Conservation (phyloP, 2,329 filamentous ascomycete species). For the Fulvia fulva region DNA sequence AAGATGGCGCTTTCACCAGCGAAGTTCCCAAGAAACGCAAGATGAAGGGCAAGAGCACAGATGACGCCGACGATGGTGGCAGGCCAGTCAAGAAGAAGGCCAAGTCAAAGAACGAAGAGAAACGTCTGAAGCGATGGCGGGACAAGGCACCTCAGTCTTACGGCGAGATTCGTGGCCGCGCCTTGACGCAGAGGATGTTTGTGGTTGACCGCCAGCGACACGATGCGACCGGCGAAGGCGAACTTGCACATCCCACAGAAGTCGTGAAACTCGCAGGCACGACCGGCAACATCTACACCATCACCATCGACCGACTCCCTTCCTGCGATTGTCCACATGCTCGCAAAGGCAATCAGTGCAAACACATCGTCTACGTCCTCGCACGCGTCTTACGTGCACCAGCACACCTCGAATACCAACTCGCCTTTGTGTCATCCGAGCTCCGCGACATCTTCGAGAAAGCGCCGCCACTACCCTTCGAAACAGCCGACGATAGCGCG, state of each 20-base stretch:
- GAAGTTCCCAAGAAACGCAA: background rate
- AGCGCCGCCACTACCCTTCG: conserved; percentile 49
- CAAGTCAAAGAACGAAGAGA: conserved; percentile 23
- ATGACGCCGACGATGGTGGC: background rate
- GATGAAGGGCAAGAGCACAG: background rate
- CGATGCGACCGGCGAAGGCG: conserved; percentile 1
- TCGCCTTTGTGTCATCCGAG: conserved; percentile 58
- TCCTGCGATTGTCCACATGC: conserved; percentile 32
- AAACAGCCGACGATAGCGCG: conserved; percentile 26
- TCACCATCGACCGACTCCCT: conserved; percentile 51
- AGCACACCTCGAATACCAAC: conserved; percentile 54
- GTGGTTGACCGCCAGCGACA: conserved; percentile 26
- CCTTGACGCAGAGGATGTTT: conserved; percentile 33
- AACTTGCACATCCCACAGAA: conserved; percentile 45
- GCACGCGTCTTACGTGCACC: conserved; percentile 56
- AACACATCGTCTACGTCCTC: conserved; percentile 61
- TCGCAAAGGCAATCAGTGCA: conserved; percentile 52
- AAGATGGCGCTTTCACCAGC: background rate
- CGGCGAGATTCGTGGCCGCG: conserved; percentile 24
- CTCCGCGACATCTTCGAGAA: conserved; percentile 54
- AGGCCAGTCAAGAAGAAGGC: conserved; percentile 13
- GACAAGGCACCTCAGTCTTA: conserved; percentile 22
- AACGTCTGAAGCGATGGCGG: conserved; percentile 25
- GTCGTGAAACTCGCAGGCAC: conserved; percentile 55
- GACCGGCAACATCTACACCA: conserved; percentile 60